Evolutionary conservation across 2,329 filamentous ascomycete species (phyloP).

Genomic region (Rhinocladiella similis): DNA sequence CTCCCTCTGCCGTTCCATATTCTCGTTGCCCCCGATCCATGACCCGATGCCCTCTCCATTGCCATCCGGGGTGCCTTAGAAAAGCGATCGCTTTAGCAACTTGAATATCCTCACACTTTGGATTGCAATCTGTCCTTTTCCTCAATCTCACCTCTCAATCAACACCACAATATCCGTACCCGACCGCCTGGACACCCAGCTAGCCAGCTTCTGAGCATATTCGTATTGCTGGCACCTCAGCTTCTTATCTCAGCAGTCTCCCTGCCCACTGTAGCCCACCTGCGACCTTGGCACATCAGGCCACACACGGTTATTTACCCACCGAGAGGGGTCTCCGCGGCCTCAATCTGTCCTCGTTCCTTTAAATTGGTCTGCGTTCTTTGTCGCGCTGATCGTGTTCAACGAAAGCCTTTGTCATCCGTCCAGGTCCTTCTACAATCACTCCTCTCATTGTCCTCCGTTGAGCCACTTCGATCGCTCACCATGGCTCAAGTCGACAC

Average conservation of each 20-base stretch:
- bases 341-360: constrained; percentile 12
- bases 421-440: too few relatives aligned
- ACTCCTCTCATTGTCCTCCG: constrained; percentile 2
- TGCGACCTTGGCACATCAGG: constrained; percentile 25
- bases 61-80: too few relatives aligned
- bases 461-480: constrained; percentile 4
- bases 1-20: background rate
- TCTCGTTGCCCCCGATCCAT: background rate
- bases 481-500: constrained; percentile 94
- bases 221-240: background rate
- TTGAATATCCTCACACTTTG: too few relatives aligned
- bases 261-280: background rate
- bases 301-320: constrained; percentile 19
- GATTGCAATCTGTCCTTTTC: too few relatives aligned
- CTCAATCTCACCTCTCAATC: too few relatives aligned
- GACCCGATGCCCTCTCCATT: too few relatives aligned
- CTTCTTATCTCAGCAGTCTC: background rate
- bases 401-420: background rate
- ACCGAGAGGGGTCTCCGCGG: constrained; percentile 16
- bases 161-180: too few relatives aligned
- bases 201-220: too few relatives aligned
- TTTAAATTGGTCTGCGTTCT: constrained; percentile 3
- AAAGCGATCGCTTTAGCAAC: too few relatives aligned
- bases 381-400: background rate
- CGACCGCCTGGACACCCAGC: too few relatives aligned